A percentile compares a stretch with the other conserved stretches of the same genome.
phyloP scores from a whole-genome alignment of 2,329 filamentous ascomycete genomes.

The Pleoardoris graminearum region DNA sequence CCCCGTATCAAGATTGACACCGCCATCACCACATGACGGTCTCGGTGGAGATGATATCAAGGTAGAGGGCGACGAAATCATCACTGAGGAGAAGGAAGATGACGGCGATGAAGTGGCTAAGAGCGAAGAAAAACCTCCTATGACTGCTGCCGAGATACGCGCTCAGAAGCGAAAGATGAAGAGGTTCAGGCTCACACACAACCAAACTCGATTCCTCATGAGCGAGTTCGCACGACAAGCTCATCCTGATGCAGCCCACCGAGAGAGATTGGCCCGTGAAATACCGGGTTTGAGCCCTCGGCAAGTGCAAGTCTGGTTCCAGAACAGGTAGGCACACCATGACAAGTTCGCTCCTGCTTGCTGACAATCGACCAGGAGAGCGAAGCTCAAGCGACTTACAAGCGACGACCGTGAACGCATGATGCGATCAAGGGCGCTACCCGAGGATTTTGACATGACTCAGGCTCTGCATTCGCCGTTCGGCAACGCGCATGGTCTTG shows the following conservation, averaged over 20 bases:
- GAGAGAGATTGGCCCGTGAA: constrained; percentile 82
- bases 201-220: constrained; percentile 96
- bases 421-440: constrained; percentile 62
- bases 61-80: constrained; percentile 43
- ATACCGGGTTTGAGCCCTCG: constrained; percentile 89
- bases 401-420: constrained; percentile 65
- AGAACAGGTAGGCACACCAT: constrained; percentile 75
- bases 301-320: constrained; percentile 98
- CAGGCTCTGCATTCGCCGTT: constrained; percentile 62
- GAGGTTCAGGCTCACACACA: constrained; percentile 86
- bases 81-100: constrained; percentile 48
- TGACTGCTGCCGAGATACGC: constrained; percentile 54
- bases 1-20: constrained; percentile 51
- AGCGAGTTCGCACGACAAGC: constrained; percentile 95
- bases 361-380: constrained; percentile 51
- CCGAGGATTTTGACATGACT: constrained; percentile 63
- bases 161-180: constrained; percentile 65
- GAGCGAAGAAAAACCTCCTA: constrained; percentile 41
- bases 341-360: background rate
- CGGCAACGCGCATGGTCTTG: constrained; percentile 49
- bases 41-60: constrained; percentile 45
- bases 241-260: constrained; percentile 87
- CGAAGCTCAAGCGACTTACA: constrained; percentile 64
- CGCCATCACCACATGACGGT: constrained; percentile 46
- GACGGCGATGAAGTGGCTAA: constrained; percentile 31